phyloP scores from a whole-genome alignment of 2,329 filamentous ascomycete species.

The Penicillium glabrum region DNA sequence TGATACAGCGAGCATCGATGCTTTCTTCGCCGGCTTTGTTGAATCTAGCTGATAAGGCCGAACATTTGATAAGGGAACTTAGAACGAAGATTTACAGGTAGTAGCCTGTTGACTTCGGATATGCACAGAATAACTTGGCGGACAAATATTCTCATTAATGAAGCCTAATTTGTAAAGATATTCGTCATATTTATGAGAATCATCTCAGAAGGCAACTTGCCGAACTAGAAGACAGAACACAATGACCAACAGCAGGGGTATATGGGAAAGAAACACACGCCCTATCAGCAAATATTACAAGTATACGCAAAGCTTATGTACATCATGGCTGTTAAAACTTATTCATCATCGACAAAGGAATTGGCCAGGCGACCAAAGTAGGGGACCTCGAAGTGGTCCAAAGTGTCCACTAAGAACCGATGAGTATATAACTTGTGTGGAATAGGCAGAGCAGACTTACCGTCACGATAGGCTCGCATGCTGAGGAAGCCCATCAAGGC shows the following conservation, averaged over 20 bases:
- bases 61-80: no score
- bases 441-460: conserved; percentile 44
- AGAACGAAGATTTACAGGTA: no score
- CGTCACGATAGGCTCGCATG: conserved; percentile 79
- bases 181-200: background rate
- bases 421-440: background rate
- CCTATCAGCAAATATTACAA: conserved; percentile 9
- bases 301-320: conserved; percentile 6
- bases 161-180: background rate
- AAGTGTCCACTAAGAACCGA: conserved; percentile 55
- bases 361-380: conserved; percentile 83
- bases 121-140: no score
- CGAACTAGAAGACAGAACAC: background rate
- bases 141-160: no score
- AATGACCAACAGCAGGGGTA: conserved; percentile 19
- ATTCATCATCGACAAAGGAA: conserved; percentile 88
- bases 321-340: conserved; percentile 12
- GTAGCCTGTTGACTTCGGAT: no score
- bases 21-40: background rate
- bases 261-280: conserved; percentile 17
- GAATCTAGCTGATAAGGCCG: no score
- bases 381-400: conserved; percentile 77
- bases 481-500: conserved; percentile 74
- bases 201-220: background rate
- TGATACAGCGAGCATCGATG: background rate